A percentile compares a stretch with the other conserved stretches of the same genome.
Conservation (phyloP, 225 moss, liverwort and hornwort species). For the Pleurozium schreberi region DNA sequence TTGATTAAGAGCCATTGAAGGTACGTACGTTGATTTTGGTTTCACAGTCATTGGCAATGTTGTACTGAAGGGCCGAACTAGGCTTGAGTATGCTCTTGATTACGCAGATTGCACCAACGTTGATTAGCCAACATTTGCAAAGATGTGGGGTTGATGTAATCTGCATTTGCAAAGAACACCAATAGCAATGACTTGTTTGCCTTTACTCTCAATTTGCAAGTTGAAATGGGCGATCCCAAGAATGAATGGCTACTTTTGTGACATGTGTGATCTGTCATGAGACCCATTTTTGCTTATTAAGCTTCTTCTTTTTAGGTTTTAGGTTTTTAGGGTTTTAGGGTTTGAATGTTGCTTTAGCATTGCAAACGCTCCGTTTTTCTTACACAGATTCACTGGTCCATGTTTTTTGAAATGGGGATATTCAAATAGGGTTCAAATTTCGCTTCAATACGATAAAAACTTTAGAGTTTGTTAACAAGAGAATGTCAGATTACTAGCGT, state of each 20-base stretch:
- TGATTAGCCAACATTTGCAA: background rate
- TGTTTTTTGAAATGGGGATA: background rate
- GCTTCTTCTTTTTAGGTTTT: background rate
- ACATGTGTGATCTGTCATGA: background rate
- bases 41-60: background rate
- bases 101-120: background rate
- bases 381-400: background rate
- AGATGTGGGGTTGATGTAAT: background rate
- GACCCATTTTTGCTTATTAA: background rate
- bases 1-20: background rate
- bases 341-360: background rate
- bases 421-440: background rate
- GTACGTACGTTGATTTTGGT: background rate
- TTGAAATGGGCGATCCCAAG: background rate
- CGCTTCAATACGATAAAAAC: too few species aligned
- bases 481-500: background rate
- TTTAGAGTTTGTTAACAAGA: background rate
- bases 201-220: background rate
- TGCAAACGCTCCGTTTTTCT: background rate
- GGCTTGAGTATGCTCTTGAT: background rate
- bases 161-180: background rate
- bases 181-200: background rate
- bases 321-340: background rate
- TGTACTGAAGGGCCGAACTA: background rate
- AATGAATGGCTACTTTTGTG: background rate